Evolutionary conservation across 2,329 filamentous ascomycete species (phyloP).

Genomic region (Fusarium paranaense): DNA sequence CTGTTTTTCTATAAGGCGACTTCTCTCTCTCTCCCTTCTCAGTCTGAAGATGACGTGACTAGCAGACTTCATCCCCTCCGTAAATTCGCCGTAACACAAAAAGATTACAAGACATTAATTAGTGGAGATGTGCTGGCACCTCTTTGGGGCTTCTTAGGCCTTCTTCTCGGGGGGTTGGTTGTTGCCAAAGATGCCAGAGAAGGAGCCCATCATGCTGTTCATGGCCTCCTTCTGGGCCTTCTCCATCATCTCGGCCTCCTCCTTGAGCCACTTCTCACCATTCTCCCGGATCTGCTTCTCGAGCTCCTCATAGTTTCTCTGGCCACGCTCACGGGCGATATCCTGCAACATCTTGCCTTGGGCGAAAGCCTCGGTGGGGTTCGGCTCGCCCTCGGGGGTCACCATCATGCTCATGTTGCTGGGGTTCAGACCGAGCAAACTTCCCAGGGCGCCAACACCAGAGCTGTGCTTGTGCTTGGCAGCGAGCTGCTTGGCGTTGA

Average conservation of each 20-base stretch:
- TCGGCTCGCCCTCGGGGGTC: slow-evolving; percentile 73
- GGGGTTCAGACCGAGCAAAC: slow-evolving; percentile 82
- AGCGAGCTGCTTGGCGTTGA: slow-evolving; percentile 80
- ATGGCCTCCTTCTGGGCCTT: slow-evolving; percentile 90
- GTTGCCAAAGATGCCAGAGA: slow-evolving; percentile 54
- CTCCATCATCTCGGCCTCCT: slow-evolving; percentile 90
- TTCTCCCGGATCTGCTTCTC: slow-evolving; percentile 94
- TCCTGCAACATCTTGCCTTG: slow-evolving; percentile 98
- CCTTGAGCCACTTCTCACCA: slow-evolving; percentile 94
- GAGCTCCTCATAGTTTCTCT: slow-evolving; percentile 88
- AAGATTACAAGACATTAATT: slow-evolving; percentile 46
- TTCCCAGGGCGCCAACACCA: slow-evolving; percentile 76
- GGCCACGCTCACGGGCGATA: slow-evolving; percentile 90
- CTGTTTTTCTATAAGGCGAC: slow-evolving; percentile 31
- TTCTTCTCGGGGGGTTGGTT: slow-evolving; percentile 40
- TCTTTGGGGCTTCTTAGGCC: slow-evolving; percentile 26
- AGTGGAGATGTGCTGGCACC: slow-evolving; percentile 44
- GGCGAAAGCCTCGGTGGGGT: slow-evolving; percentile 79
- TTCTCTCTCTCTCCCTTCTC: slow-evolving; percentile 7
- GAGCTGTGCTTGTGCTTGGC: slow-evolving; percentile 69
- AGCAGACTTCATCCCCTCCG: slow-evolving; percentile 8
- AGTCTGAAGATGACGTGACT: slow-evolving; percentile 27
- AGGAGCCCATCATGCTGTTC: slow-evolving; percentile 88
- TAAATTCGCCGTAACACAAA: slow-evolving; percentile 19
- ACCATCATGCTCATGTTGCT: slow-evolving; percentile 72